Base-by-base conservation (phyloP, 2,329 filamentous ascomycete species). In the Albophoma yamanashiensis region DNA sequence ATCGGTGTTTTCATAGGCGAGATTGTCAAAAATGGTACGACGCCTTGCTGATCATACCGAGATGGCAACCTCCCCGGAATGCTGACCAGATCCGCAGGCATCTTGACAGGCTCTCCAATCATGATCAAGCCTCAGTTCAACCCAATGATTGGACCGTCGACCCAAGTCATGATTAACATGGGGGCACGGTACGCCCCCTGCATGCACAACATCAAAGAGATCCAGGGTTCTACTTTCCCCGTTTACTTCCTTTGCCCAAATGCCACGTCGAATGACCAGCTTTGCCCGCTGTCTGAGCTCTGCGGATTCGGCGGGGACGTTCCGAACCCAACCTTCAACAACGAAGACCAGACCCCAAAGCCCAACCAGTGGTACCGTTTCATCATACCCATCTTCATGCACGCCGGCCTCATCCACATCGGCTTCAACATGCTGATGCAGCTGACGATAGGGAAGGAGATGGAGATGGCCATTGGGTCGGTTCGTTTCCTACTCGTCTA, bases 321-420 rank as follows among this genome's bases (percentile, higher is more conserved):
- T 7, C 87, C 86, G 0, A 83, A 92, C 64, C 89, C 89, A 11
- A 69, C 78, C 2, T 81, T 85, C 66, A 79, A 87, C 59, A 70
- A 80, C 59, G 69, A 72, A 36, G 66, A 77, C 59, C 78, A 82
- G 67, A 75, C 64, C 12, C 80, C 88, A 2, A 81, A 84, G 62
- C 94, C 94, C 0, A 87, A 97, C 70, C 94, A 99, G 73, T 99
- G 94, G 94, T 99, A 84, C 75, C 89, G 94, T 62, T 97, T 99
- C 77, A 97, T 99, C 69, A 78, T 88, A 1, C 93, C 94, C 45
- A 97, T 99, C 63, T 99, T 99, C 76, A 79, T 99, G 68, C 94
- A 99, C 69, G 92, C 91, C 1, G 94, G 94, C 17, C 76, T 99
- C 60, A 88, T 99, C 63, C 94, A 99, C 71, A 97, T 99, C 61